A percentile compares a stretch with the other conserved stretches of the same genome.
Evolutionary conservation across 768 basidiomycete species (phyloP).

Genomic region (Serendipita sp.): DNA sequence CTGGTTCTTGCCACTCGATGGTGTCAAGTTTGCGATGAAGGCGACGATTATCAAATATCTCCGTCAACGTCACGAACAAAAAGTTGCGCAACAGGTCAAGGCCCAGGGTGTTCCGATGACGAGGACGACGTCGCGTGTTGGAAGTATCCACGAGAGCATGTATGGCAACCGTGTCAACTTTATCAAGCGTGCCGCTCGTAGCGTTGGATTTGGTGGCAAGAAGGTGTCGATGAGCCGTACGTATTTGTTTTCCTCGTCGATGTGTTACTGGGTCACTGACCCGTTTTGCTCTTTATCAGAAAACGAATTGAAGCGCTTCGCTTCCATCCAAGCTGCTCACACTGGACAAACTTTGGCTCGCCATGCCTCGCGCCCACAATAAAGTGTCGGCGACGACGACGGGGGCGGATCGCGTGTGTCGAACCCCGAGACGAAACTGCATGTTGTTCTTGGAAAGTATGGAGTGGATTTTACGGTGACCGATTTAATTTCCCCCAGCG

Average conservation of each 20-base stretch:
- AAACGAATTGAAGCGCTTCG: slow-evolving; percentile 75
- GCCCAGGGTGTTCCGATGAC: slow-evolving; percentile 51
- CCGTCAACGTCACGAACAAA: slow-evolving; percentile 43
- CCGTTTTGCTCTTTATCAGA: slow-evolving; percentile 12
- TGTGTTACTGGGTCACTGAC: neutral
- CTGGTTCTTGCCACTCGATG: slow-evolving; percentile 92
- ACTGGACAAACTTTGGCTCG: slow-evolving; percentile 65
- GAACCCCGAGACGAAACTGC: too few species aligned
- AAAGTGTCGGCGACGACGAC: neutral
- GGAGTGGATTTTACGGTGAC: too few species aligned
- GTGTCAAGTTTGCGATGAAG: slow-evolving; percentile 95
- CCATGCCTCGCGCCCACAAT: slow-evolving; percentile 12
- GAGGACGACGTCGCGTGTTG: slow-evolving; percentile 79
- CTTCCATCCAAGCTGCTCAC: slow-evolving; percentile 66
- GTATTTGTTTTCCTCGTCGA: neutral
- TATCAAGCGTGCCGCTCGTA: slow-evolving; percentile 73
- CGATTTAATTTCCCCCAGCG: too few species aligned
- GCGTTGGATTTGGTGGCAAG: slow-evolving; percentile 67
- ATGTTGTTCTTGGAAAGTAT: too few species aligned
- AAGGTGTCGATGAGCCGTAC: slow-evolving; percentile 59
- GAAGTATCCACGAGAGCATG: slow-evolving; percentile 77
- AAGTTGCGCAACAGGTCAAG: slow-evolving; percentile 20
- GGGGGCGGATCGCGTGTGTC: too few species aligned
- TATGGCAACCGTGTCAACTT: slow-evolving; percentile 94
- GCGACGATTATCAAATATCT: slow-evolving; percentile 75